phyloP scores from a whole-genome alignment of 495 filamentous ascomycete species.

The Penicillium maclennaniae region DNA sequence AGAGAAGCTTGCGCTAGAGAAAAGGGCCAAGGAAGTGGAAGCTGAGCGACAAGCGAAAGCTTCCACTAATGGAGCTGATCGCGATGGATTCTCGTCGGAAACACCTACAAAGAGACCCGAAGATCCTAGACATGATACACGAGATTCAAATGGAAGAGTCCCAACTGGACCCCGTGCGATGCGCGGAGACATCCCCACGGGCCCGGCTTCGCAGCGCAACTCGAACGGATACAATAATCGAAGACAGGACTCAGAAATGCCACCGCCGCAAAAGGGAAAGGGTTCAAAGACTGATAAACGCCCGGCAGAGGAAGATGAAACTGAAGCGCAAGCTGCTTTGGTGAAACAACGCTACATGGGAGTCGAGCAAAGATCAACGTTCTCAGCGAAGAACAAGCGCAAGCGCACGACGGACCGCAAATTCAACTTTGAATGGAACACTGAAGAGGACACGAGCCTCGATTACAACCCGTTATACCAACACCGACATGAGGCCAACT shows the following conservation, averaged over 20 bases:
- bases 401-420: slow-evolving; percentile 91
- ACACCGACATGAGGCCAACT: slow-evolving; percentile 64
- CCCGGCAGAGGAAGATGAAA: slow-evolving; percentile 58
- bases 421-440: slow-evolving; percentile 99
- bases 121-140: slow-evolving; percentile 7
- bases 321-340: slow-evolving; percentile 63
- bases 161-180: slow-evolving; percentile 81
- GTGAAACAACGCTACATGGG: slow-evolving; percentile 90
- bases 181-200: slow-evolving; percentile 55
- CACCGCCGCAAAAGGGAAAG: slow-evolving; percentile 39
- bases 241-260: slow-evolving; percentile 52
- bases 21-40: slow-evolving; percentile 78
- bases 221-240: slow-evolving; percentile 33
- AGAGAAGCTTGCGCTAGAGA: slow-evolving; percentile 81
- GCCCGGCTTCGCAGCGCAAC: slow-evolving; percentile 51
- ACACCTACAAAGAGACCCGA: background rate
- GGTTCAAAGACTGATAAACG: slow-evolving; percentile 51
- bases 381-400: slow-evolving; percentile 95
- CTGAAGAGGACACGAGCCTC: slow-evolving; percentile 87
- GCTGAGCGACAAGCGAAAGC: slow-evolving; percentile 49
- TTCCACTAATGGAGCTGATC: slow-evolving; percentile 28
- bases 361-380: slow-evolving; percentile 78
- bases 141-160: slow-evolving; percentile 26
- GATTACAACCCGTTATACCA: slow-evolving; percentile 91
- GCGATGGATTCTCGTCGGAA: slow-evolving; percentile 16